Evolutionary conservation across 1,139 yeast genomes (phyloP), one percentile per base, ranked within the genome.

Genomic region (Saccharomycopsis hybrid): DNA sequence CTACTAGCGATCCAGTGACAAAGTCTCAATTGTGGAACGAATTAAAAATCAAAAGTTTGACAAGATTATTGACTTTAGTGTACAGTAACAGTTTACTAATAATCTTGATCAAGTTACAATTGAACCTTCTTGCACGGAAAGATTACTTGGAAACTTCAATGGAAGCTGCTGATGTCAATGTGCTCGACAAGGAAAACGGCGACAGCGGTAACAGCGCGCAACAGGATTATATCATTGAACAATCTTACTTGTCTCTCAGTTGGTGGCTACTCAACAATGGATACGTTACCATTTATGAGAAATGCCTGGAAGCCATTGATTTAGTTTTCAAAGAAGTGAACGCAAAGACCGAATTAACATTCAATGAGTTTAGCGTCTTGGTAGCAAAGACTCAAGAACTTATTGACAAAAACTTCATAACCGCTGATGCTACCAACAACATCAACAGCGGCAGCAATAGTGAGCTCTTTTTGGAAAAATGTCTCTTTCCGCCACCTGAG

Each of bases 181-280:
- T 56, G 8, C 37, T 52, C 11, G 48, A 41, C 11, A 49, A 52
- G 18, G 54, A 51, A 41, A 38, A 46, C 41, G 47, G 49, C 32
- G 57, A 55, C 42, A 47, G 46, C 9, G 39, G 48, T 13, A 36
- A 30, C 13, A 50, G 35, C 3, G 39, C 38, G 2, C 67, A 68
- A 18, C 67, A 65, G 35, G 75, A 73, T 49, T 77, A 76, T 58
- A 66, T 74, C 39, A 77, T 83, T 47, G 95, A 88, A 63, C 90
- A 92, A 60, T 84, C 89, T 51, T 92, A 86, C 63, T 72, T 92
- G 53, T 85, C 95, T 1, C 77, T 88, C 56, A 82, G 90, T 58
- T 92, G 97, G 97, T 92, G 97, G 96, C 68, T 92, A 47, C 72
- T 92, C 52, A 89, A 92, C 65, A 78, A 81, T 57, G 97, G 97